Base-by-base conservation (phyloP, 805 yeast genomes). In the Wickerhamiella sergipiensis region DNA sequence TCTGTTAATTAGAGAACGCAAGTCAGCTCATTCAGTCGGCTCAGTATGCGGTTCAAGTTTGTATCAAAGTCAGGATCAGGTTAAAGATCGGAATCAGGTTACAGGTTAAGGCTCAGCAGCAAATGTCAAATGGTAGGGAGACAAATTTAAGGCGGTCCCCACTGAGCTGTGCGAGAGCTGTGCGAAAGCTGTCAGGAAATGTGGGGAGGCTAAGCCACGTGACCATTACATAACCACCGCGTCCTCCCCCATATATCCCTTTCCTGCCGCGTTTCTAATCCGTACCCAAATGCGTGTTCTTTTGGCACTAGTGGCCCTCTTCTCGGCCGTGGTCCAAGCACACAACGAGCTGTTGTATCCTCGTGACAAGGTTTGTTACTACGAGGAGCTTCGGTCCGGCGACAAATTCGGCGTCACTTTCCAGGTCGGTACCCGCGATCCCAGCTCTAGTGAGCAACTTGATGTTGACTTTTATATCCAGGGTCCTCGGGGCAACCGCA, bases 361-460 rank as follows among this genome's bases (percentile, higher is more conserved):
- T 17, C 74, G 81, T 60, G 92, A 95, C 24, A 83, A 82, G 64
- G 83, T 83, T 62, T 90, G 98, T 69, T 90, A 87, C 69, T 87
- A 75, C 61, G 97, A 92, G 64, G 75, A 75, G 52, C 74, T 92
- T 71, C 84, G 81, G 64, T 75, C 75, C 61, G 85, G 85, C 59
- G 98, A 90, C 68, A 87, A 84, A 66, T 72, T 90, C 58, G 83
- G 95, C 18, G 81, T 90, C 55, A 76, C 87, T 47, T 90, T 83
- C 77, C 98, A 90, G 70, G 94, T 85, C 49, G 97, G 97, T 57
- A 87, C 89, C 62, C 79, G 97, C 68, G 83, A 86, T 59, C 61
- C 67, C 36, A 43, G 51, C 45, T 57, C 63, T 39, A 58, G 64
- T 21, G 69, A 66, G 50, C 70, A 65, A 59, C 61, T 61, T n/a